Conservation (phyloP, 106 monocot genomes). For the Platanthera guangdongensis region DNA sequence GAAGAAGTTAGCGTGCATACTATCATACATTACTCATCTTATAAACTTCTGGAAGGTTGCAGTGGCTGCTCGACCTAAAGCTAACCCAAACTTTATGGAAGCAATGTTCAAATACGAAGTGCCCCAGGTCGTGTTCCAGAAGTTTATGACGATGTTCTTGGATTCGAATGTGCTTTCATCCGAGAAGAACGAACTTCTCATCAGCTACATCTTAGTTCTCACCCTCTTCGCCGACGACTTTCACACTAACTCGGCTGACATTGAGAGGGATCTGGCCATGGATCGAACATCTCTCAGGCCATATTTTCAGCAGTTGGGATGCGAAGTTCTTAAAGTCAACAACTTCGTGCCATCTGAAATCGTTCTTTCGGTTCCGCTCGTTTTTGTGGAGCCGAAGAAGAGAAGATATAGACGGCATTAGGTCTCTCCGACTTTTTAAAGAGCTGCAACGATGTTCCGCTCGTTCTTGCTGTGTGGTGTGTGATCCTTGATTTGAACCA, state of each 20-base stretch:
- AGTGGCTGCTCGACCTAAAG: background rate
- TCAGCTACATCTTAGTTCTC: slow-evolving; percentile 76
- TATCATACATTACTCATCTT: slow-evolving; percentile 81
- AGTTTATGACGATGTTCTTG: slow-evolving; percentile 38
- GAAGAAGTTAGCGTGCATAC: slow-evolving; percentile 40
- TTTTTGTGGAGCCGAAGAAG: slow-evolving; percentile 20
- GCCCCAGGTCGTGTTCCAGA: slow-evolving; percentile 39
- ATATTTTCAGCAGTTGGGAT: slow-evolving; percentile 61
- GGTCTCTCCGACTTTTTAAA: no score
- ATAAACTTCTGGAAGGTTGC: slow-evolving; percentile 34
- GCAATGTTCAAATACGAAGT: slow-evolving; percentile 21
- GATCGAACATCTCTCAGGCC: slow-evolving; percentile 19
- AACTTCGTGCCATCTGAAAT: background rate
- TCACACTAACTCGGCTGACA: slow-evolving; percentile 37
- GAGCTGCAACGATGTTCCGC: no score
- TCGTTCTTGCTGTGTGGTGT: no score
- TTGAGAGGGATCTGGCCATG: slow-evolving; percentile 66
- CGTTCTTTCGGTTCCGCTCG: slow-evolving; percentile 63
- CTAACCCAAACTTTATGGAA: background rate
- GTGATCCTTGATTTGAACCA: no score
- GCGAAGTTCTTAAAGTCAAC: background rate
- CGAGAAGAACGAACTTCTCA: slow-evolving; percentile 62
- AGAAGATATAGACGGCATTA: background rate
- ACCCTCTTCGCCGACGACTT: slow-evolving; percentile 74
- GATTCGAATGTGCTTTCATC: slow-evolving; percentile 36